These are phyloP conservation scores for Ophiostoma sp. DNA, from an alignment of 2,329 filamentous ascomycete genomes.

Conservation along the genomic window DNA sequence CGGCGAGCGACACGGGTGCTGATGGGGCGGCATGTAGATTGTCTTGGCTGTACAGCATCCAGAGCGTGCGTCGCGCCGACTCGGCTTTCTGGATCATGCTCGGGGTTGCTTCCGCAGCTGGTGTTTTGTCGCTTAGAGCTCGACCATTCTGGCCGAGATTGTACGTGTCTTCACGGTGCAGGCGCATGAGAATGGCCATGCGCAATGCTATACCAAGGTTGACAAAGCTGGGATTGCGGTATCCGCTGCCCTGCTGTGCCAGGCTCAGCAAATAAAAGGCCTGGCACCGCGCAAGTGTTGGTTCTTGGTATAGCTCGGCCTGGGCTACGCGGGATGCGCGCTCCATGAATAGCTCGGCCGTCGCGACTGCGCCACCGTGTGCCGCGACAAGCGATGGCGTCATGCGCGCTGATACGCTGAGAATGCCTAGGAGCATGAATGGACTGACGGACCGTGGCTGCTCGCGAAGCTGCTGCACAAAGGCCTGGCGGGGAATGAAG, in stretches of 20 bases:
- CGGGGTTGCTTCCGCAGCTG: background rate
- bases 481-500: constrained; percentile 52
- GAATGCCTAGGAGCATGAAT: constrained; percentile 51
- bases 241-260: constrained; percentile 53
- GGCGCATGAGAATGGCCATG: constrained; percentile 51
- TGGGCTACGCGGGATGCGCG: constrained; percentile 45
- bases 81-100: constrained; percentile 45
- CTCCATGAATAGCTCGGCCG: constrained; percentile 51
- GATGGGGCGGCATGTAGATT: constrained; percentile 51
- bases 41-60: constrained; percentile 57
- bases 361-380: constrained; percentile 48
- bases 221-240: constrained; percentile 51
- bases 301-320: constrained; percentile 48
- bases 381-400: constrained; percentile 45
- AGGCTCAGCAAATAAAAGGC: constrained; percentile 56
- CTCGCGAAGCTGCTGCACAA: constrained; percentile 43
- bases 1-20: constrained; percentile 47
- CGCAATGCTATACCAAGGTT: constrained; percentile 53
- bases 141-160: constrained; percentile 39
- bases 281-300: constrained; percentile 51
- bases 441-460: constrained; percentile 47
- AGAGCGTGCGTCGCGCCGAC: constrained; percentile 54
- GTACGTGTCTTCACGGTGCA: constrained; percentile 54
- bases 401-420: constrained; percentile 53
- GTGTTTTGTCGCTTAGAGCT: background rate